Conservation (phyloP, 257 asterid genomes). For the Anisodus tanguticus region DNA sequence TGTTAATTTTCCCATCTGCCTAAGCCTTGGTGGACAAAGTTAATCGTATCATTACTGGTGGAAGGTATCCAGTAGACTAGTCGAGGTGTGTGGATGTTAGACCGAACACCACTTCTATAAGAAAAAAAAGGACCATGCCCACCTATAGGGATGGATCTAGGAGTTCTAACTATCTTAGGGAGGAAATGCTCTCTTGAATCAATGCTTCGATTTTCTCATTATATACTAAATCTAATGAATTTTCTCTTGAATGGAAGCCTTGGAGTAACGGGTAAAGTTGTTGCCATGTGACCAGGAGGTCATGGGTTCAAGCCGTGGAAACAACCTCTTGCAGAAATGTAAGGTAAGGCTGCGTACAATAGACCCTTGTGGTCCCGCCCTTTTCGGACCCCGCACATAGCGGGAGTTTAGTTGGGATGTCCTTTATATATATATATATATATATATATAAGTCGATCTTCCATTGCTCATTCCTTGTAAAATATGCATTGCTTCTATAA, state of each 20-base stretch:
- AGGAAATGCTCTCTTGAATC: background rate
- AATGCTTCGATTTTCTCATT: background rate
- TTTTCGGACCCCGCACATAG: no score
- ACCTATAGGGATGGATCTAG: background rate
- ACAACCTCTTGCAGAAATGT: no score
- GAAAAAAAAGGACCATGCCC: background rate
- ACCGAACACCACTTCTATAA: background rate
- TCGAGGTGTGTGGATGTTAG: background rate
- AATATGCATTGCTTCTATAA: background rate
- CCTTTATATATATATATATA: no score
- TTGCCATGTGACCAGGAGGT: no score
- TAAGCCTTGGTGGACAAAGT: background rate
- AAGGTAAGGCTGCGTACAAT: no score
- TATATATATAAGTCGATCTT: background rate
- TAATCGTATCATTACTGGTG: background rate
- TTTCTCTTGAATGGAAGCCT: no score
- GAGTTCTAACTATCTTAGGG: background rate
- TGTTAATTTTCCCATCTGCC: constrained; percentile 6
- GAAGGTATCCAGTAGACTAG: background rate
- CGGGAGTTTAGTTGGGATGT: no score
- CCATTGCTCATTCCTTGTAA: background rate
- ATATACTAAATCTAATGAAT: background rate
- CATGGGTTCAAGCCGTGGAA: no score
- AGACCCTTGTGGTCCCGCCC: no score
- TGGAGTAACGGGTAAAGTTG: no score